Base-by-base conservation (phyloP, 2,329 filamentous ascomycete species). In the Arthrobotrys conoides region DNA sequence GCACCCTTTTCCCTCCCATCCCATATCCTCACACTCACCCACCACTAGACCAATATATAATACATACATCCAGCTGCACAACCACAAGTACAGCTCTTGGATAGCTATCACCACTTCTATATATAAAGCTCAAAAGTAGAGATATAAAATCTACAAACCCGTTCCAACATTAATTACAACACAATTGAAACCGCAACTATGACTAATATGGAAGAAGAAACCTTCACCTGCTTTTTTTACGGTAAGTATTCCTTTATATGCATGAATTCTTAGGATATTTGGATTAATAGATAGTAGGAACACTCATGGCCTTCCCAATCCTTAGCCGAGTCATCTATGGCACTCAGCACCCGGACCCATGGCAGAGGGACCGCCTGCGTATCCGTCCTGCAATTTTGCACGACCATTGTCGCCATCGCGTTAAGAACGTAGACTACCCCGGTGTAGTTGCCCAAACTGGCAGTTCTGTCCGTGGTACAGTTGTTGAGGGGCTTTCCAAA, bases 271-370 rank as follows among this genome's bases (percentile, higher is more conserved):
- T 18, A 27, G 20, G 61, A n/a, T 55, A 44, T 48, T 46, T 36
- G 14, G 3, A 27, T 20, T 61, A 20, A 61, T 10, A 27, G 33
- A n/a, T 18, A 1, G 33, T 64, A 87, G 85, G 87, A 80, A 90
- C 89, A 27, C 85, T 91, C 83, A 97, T 97, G 94, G 92, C 91
- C n/a, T 90, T 92, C 0, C 89, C 92, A 82, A 91, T 98, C 82
- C 93, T 98, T 81, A 91, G 92, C 85, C 91, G 92, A 38, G 94
- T 97, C 51, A 93, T 93, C 84, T 93, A 94, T 85, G 89, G 90
- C 81, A 85, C 85, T 8, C 84, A 85, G 16, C 87, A 80, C 82
- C 89, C 82, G 41, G 88, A 84, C 82, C 87, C 84, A 84, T 87
- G 85, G 80, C 87, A 88, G 83, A 86, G 85, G 75, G 83, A 84